Evolutionary conservation across 164 flowering plant genomes (phyloP), one percentile per base, ranked within the genome.

Genomic region (Brasenia schreberi): DNA sequence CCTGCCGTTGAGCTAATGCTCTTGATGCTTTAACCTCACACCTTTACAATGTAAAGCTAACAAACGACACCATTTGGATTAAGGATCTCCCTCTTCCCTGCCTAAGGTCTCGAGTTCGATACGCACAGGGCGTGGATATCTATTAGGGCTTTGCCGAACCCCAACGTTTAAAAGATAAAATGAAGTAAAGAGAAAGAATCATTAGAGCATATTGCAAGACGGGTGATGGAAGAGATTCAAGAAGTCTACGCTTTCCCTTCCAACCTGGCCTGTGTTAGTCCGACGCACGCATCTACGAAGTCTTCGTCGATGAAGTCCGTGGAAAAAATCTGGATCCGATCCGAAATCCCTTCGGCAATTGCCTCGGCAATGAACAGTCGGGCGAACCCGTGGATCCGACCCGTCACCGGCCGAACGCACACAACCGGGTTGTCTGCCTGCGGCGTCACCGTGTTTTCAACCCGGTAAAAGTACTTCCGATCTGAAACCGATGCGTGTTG

Each of bases 391-490:
- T 77, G 91, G 53, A 94, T 94, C 71, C 98, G 77, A 1, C 68
- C 42, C 0, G 96, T 87, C 56, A 94, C 97, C 0, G 96, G 90
- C 67, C 66, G 76, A 9, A 94, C 97, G 63, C 93, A 89, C 66
- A 94, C 65, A 0, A 90, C 71, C 5, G 93, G 98, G 64, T 94
- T 89, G 68, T 91, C 95, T 0, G 95, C 81, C 73, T 87, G 81
- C 0, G 98, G 97, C 4, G 97, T 94, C 3, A 83, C 95, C 1
- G 98, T 94, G 59, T 94, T 94, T 81, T 94, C 98, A 62, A 91
- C 97, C 76, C 96, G 69, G 73, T 94, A 94, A 64, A 94, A 94
- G 82, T 59, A 87, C 66, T 85, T 94, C 81, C 98, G 70, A 0
- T 71, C 56, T 0, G 83, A 52, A 27, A 74, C 82, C 3, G 96